A percentile compares a stretch with the other conserved stretches of the same genome.
phyloP scores from a whole-genome alignment of 257 asterid species.

The Anisodus tanguticus region DNA sequence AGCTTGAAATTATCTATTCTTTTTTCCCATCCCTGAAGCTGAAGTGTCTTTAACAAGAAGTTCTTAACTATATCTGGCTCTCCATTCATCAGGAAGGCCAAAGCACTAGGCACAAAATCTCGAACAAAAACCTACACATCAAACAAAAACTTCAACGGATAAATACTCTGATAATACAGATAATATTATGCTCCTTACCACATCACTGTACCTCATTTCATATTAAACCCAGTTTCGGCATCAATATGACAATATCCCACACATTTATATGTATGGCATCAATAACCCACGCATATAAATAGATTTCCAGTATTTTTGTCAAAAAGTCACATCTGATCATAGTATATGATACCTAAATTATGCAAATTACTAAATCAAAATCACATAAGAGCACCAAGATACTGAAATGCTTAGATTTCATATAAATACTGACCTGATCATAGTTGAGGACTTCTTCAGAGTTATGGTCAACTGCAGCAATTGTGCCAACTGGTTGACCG shows the following conservation, averaged over 20 bases:
- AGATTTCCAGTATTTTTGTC: slow-evolving; percentile 27
- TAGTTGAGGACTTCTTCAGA: slow-evolving; percentile 86
- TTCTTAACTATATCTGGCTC: slow-evolving; percentile 79
- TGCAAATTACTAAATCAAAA: slow-evolving; percentile 26
- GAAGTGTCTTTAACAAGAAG: slow-evolving; percentile 79
- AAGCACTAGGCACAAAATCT: slow-evolving; percentile 85
- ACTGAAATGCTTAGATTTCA: background rate
- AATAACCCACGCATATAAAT: background rate
- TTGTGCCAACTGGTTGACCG: slow-evolving; percentile 80
- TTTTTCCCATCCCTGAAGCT: slow-evolving; percentile 86
- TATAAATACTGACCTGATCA: slow-evolving; percentile 63
- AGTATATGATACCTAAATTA: slow-evolving; percentile 15
- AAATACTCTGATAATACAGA: slow-evolving; percentile 10
- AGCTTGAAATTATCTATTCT: slow-evolving; percentile 75
- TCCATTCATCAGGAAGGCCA: slow-evolving; percentile 84
- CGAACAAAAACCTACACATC: slow-evolving; percentile 69
- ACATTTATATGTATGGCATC: slow-evolving; percentile 11
- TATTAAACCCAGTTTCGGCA: slow-evolving; percentile 28
- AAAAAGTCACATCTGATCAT: slow-evolving; percentile 24
- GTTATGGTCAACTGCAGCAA: slow-evolving; percentile 81
- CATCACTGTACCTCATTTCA: slow-evolving; percentile 30
- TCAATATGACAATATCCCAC: slow-evolving; percentile 25
- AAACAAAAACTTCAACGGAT: slow-evolving; percentile 1
- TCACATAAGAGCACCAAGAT: slow-evolving; percentile 7
- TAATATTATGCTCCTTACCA: slow-evolving; percentile 1